Evolutionary conservation across 495 filamentous ascomycete genomes (phyloP), one percentile per base, ranked within the genome.

Genomic region (Penicillium steckii): DNA sequence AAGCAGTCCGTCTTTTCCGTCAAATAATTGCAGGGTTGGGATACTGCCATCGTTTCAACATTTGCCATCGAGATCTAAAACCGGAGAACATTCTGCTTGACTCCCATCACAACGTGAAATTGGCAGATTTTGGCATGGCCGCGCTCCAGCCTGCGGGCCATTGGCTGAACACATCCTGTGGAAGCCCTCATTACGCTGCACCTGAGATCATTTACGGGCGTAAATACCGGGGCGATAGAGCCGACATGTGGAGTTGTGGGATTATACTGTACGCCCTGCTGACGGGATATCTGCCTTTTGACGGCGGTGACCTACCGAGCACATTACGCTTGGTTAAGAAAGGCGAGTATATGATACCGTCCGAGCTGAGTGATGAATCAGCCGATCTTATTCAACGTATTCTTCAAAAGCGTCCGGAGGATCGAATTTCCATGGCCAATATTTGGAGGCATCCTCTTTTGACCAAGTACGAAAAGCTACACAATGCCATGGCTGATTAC

Each of bases 81-180:
- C 94, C 91, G 0, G 94, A 99, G 70, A 99, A 99, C 59, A 96
- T 98, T 32, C 76, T 99, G 13, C 68, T 99, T 23, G 89, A 91
- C 50, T 68, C 67, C 5, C 68, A 83, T 10, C 77, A 78, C 19
- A 84, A 88, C 38, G 79, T 97, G 67, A 97, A 97, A 69, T 82
- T 99, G 30, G 92, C 90, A 26, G 94, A 99, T 67, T 99, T 97
- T 67, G 93, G 94, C 15, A 96, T 99, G 91, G 94, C 95, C 15
- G 91, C 91, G 10, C 72, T 97, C 24, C 93, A 97, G 56, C 93
- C 95, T 23, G 73, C 77, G 12, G 81, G 79, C 21, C 82, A 88
- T 55, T 83, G 82, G 69, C 76, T 99, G 29, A 85, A 79, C 30
- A 96, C 93, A 0, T 90, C 92, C 2, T 99, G 94, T 61, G 94